phyloP scores from a whole-genome alignment of 345 rosid species.

The Gossypium longicalyx region DNA sequence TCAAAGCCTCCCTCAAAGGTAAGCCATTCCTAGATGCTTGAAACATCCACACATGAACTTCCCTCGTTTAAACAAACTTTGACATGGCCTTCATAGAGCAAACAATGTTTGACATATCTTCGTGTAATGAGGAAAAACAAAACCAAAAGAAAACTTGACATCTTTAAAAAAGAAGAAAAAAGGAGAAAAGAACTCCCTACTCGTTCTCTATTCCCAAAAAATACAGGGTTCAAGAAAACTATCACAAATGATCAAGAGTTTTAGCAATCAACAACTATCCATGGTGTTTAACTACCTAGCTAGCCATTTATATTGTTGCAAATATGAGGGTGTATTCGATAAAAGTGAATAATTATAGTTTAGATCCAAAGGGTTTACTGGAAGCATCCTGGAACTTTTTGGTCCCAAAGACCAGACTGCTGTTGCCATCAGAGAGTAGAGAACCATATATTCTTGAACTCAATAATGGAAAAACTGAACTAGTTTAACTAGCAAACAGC shows the following conservation, averaged over 20 bases:
- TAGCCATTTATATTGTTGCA: background rate
- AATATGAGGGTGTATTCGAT: background rate
- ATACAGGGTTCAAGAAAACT: background rate
- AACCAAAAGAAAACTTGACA: background rate
- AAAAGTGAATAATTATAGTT: background rate
- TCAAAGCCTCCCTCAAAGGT: background rate
- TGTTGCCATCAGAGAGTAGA: background rate
- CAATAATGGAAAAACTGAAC: background rate
- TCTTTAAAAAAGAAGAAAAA: background rate
- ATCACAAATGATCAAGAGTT: background rate
- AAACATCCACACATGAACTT: background rate
- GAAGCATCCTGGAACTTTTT: no score
- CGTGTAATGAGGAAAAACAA: background rate
- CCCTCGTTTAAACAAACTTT: background rate
- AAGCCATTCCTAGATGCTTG: background rate
- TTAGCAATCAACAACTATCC: background rate
- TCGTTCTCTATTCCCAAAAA: background rate
- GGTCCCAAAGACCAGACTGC: background rate
- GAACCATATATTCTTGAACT: background rate
- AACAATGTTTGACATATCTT: slow-evolving; percentile 1
- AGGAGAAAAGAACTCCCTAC: background rate
- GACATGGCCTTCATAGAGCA: background rate
- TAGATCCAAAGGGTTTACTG: background rate
- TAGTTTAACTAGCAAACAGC: background rate
- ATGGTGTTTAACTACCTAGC: background rate